These are phyloP conservation scores for Starmerella tilneyi DNA, from an alignment of 805 yeast species.

Conservation along the genomic window DNA sequence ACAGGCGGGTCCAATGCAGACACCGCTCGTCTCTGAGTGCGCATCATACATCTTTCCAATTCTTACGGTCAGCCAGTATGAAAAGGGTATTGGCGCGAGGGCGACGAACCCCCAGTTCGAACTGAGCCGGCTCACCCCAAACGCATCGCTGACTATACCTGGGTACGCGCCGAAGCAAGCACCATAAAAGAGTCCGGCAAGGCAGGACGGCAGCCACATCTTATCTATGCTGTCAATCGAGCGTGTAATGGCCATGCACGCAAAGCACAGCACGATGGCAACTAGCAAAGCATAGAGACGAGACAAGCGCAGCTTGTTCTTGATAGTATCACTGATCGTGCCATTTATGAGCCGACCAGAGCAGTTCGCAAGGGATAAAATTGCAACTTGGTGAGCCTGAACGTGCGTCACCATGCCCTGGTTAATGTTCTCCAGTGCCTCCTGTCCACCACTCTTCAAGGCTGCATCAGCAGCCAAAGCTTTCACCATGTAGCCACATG, in stretches of 20 bases:
- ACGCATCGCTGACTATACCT: constrained; percentile 61
- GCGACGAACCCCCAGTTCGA: constrained; percentile 67
- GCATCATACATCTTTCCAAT: constrained; percentile 57
- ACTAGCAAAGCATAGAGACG: constrained; percentile 47
- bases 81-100: constrained; percentile 54
- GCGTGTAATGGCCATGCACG: constrained; percentile 39
- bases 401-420: constrained; percentile 26
- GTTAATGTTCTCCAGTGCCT: constrained; percentile 5
- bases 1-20: constrained; percentile 21
- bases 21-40: constrained; percentile 27
- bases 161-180: constrained; percentile 63
- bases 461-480: constrained; percentile 32
- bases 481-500: constrained; percentile 59
- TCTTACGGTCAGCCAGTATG: constrained; percentile 47
- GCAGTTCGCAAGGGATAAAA: constrained; percentile 60
- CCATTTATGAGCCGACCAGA: constrained; percentile 58
- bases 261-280: constrained; percentile 40
- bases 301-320: constrained; percentile 35
- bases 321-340: constrained; percentile 49
- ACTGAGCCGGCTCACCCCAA: constrained; percentile 58
- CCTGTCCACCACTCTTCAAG: constrained; percentile 30
- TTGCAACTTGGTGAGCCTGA: constrained; percentile 63
- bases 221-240: constrained; percentile 9
- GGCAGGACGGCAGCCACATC: constrained; percentile 44
- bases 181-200: constrained; percentile 64